Evolutionary conservation across 371 early-diverging fungal species (phyloP).

Genomic region (Mucor piriformis): DNA sequence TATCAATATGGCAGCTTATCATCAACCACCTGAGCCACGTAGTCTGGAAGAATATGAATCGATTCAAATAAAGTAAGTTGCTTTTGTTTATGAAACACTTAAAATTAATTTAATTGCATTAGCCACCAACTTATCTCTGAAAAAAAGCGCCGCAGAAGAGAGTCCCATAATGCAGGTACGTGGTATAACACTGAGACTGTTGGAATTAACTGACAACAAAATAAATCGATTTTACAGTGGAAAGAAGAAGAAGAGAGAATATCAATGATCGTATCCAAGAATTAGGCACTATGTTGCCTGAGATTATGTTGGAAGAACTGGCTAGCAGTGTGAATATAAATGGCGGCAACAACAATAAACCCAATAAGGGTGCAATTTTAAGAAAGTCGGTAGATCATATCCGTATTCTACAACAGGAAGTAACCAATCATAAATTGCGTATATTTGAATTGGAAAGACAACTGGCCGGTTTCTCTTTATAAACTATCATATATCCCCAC

Average conservation of each 20-base stretch:
- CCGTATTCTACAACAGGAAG: slow-evolving; percentile 66
- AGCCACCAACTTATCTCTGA: slow-evolving; percentile 61
- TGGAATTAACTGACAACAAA: background rate
- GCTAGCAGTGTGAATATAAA: slow-evolving; percentile 26
- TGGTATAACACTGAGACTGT: no score
- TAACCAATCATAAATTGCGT: slow-evolving; percentile 60
- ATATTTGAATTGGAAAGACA: slow-evolving; percentile 72
- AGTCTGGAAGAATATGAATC: slow-evolving; percentile 49
- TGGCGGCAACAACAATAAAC: slow-evolving; percentile 57
- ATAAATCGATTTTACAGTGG: slow-evolving; percentile 59
- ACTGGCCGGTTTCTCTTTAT: slow-evolving; percentile 13
- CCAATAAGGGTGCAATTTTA: slow-evolving; percentile 86
- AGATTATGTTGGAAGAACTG: slow-evolving; percentile 61
- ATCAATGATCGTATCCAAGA: slow-evolving; percentile 98
- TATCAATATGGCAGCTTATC: slow-evolving; percentile 9
- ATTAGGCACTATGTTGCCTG: slow-evolving; percentile 85
- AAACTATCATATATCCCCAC: background rate
- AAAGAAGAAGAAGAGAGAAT: slow-evolving; percentile 93
- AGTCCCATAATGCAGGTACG: slow-evolving; percentile 92
- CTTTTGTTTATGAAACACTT: slow-evolving; percentile 2
- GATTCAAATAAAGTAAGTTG: slow-evolving; percentile 46
- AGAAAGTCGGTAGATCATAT: slow-evolving; percentile 92
- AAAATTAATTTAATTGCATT: background rate
- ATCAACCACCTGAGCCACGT: slow-evolving; percentile 14
- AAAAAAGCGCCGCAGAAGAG: slow-evolving; percentile 89